phyloP scores from a whole-genome alignment of 1,139 yeast genomes.

The Sugiyamaella xylanicola region DNA sequence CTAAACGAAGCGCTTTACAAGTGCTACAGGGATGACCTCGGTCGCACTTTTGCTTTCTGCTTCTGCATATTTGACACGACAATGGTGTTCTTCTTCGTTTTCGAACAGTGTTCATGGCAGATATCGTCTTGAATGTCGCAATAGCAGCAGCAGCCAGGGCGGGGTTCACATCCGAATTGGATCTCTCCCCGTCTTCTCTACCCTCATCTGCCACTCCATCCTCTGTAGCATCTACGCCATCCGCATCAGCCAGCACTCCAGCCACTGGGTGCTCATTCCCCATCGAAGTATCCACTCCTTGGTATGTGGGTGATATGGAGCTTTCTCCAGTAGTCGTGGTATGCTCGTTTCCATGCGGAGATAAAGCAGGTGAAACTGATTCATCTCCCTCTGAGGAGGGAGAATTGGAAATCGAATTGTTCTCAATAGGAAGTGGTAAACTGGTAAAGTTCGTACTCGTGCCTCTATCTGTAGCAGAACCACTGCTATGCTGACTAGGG shows the following conservation, averaged over 20 bases:
- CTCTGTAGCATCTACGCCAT: not conserved
- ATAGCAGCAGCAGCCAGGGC: slow-evolving; percentile 12
- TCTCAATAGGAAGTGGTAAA: not conserved
- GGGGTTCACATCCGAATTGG: slow-evolving; percentile 2
- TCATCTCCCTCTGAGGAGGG: not conserved
- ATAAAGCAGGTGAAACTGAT: not conserved
- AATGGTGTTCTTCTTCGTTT: slow-evolving; percentile 31
- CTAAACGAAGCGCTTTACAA: slow-evolving; percentile 27
- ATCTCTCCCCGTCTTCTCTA: not conserved
- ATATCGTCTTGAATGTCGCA: slow-evolving; percentile 10
- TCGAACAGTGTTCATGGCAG: slow-evolving; percentile 14
- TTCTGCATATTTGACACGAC: slow-evolving; percentile 33
- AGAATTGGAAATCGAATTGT: not conserved
- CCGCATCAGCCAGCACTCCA: too few relatives aligned
- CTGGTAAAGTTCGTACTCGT: not conserved
- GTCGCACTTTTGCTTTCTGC: slow-evolving; percentile 34
- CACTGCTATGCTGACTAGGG: too few relatives aligned
- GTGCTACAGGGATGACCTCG: slow-evolving; percentile 33
- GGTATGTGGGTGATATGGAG: not conserved
- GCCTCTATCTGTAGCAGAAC: too few relatives aligned
- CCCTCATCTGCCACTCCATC: not conserved
- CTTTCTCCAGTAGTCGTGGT: not conserved
- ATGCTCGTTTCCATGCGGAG: not conserved
- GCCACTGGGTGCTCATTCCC: too few relatives aligned
- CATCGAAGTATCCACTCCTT: too few relatives aligned